Base-by-base conservation (phyloP, 208 protist species). In the Trypanosoma cruzi region DNA sequence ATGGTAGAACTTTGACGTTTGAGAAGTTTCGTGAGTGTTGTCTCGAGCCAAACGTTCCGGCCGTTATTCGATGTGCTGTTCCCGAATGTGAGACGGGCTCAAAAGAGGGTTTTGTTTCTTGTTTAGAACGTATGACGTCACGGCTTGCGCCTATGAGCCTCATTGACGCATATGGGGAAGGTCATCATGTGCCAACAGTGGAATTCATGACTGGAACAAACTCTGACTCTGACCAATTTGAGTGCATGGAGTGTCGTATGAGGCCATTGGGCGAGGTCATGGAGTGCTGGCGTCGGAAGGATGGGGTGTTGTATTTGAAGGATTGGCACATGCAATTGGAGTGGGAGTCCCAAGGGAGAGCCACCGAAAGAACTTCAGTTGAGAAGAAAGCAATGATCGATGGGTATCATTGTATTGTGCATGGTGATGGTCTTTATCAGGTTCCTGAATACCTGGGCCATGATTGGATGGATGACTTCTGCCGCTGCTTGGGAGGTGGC, bases 401-500 rank as follows among this genome's bases (percentile, higher is more conserved):
- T 22, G 36, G 31, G n/a, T 1, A 50, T 6, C n/a, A 46, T 22
- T 10, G 46, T 42, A 14, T 60, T 66, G 6, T 63, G 22, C 80
- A 84, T 60, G 84, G 73, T 29, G 60, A 71, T 32, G 71, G 61
- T 18, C 62, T 94, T n/a, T 96, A 94, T 74, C 69, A 60, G 20
- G 81, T 89, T 56, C 88, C 91, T n/a, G 22, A 24, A 6, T 94
- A 85, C 55, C 73, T 96, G 29, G 91, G 91, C 11, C 55, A 57
- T n/a, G 88, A 96, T 60, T 94, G 82, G 86, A 82, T 96, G 77
- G 79, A 93, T 56, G 49, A 75, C 4, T 93, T 91, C 48, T 92
- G 81, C 46, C 44, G 52, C 7, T 42, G 36, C 20, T 59, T 40
- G 18, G 11, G 29, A 29, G 31, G 2, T 18, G 57, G 50, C 46